Percentiles rank a stretch among this genome's conserved stretches.
Conservation (phyloP, 2,329 filamentous ascomycete species). For the Xylariaceae sp. region DNA sequence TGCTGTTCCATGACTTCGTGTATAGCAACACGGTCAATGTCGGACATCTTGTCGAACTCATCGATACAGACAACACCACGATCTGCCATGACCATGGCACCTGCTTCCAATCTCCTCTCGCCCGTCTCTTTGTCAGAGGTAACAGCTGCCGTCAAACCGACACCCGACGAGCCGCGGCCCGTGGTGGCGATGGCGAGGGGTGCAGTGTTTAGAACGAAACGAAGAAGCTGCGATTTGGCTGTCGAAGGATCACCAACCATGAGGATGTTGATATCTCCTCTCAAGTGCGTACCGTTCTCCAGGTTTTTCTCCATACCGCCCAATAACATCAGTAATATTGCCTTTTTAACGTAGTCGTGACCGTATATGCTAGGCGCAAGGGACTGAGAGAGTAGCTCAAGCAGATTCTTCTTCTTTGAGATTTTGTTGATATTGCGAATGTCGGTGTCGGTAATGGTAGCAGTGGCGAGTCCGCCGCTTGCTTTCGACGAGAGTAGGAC, state of each 20-base stretch:
- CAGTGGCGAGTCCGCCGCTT: conserved; percentile 86
- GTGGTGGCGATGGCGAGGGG: conserved; percentile 96
- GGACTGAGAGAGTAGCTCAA: conserved; percentile 89
- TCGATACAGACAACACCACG: conserved; percentile 98
- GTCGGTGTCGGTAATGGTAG: conserved; percentile 90
- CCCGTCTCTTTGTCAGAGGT: conserved; percentile 97
- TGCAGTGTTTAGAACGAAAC: conserved; percentile 95
- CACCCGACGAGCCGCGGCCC: conserved; percentile 91
- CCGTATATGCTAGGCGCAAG: conserved; percentile 95
- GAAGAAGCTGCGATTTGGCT: conserved; percentile 94
- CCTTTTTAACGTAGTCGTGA: conserved; percentile 97
- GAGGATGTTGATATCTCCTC: conserved; percentile 97
- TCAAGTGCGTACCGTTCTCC: conserved; percentile 94
- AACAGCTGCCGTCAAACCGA: conserved; percentile 94
- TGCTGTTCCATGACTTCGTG: conserved; percentile 99
- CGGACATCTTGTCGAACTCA: conserved; percentile 99
- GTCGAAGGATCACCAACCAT: conserved; percentile 99
- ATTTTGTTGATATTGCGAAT: conserved; percentile 99
- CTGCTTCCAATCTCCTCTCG: conserved; percentile 88
- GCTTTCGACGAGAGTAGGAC: conserved; percentile 94
- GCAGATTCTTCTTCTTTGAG: conserved; percentile 88
- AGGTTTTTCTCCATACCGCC: conserved; percentile 98
- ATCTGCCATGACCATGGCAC: conserved; percentile 97
- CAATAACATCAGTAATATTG: conserved; percentile 89
- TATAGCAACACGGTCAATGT: conserved; percentile 94